Base-by-base conservation (phyloP, 2,329 filamentous ascomycete species). In the Fusarium stilboides region DNA sequence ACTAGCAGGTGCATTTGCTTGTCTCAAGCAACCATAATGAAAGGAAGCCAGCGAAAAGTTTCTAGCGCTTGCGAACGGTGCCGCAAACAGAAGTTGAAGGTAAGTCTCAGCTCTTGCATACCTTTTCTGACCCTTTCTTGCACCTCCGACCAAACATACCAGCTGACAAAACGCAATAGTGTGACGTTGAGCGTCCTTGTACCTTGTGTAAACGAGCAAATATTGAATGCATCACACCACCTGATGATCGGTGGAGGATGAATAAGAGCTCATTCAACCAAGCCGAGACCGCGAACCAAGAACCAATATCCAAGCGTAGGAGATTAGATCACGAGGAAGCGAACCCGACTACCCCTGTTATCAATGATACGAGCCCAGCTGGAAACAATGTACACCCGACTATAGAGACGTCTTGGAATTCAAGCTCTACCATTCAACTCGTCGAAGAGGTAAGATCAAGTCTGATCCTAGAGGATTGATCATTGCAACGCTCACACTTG, bases 161-260 rank as follows among this genome's bases (percentile, higher is more conserved):
- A 20, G 14, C 44, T 20, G 20, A 57, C 33, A 12, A 22, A 22
- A 14, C 17, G 10, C 15, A 9, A 4, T 46, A 71, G 69, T 71
- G 69, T 31, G 67, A 71, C 47, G 33, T 65, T 12, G 50, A 75
- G 26, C 75, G 77, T 3, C 77, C 77, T 12, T 79, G 77, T 53
- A 77, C 75, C 0, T 43, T 79, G 17, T 79, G 77, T 24, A 24
- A 62, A 12, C 68, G 74, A 33, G 71, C 76, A 4, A 69, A 71
- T 8, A 60, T 71, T 14, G 56, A 67, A 6, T 79, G 77, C 39
- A 45, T 62, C 22, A 31, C 43, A 12, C 37, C 42, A 22, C 49
- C 56, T n/a, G n/a, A 55, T 13, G 24, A 53, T 13, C 42, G 42
- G 47, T 57, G 46, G 47, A 50, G 45, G 20, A 17, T 43, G 12